Evolutionary conservation across 1,284 basidiomycete species (phyloP).

Genomic region (Afroboletus lepidellus): DNA sequence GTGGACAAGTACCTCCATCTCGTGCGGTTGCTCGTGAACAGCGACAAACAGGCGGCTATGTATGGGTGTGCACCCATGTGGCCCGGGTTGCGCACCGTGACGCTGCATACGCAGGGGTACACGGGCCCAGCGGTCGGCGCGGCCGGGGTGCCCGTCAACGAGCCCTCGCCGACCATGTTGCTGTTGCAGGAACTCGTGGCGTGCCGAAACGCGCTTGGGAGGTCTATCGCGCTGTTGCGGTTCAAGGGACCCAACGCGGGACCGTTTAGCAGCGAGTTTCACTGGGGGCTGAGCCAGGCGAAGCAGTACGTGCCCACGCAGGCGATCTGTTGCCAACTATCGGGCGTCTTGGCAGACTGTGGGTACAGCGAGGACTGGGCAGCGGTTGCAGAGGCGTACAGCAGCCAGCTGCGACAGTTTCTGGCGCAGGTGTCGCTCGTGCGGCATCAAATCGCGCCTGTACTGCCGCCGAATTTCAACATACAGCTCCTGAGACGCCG

Average conservation of each 20-base stretch:
- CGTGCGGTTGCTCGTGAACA: conserved; percentile 33
- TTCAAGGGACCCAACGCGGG: conserved; percentile 36
- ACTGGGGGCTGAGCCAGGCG: conserved; percentile 28
- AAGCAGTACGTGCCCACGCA: conserved; percentile 30
- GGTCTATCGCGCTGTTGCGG: conserved; percentile 23
- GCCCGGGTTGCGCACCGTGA: conserved; percentile 24
- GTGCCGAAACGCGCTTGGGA: conserved; percentile 19
- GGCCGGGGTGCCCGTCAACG: conserved; percentile 28
- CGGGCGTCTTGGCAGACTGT: conserved; percentile 23
- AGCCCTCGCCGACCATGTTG: conserved; percentile 32
- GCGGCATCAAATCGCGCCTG: conserved; percentile 32
- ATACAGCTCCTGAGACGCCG: conserved; percentile 33
- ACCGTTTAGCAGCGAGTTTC: conserved; percentile 29
- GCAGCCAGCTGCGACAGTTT: conserved; percentile 32
- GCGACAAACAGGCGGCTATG: conserved; percentile 34
- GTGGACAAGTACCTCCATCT: conserved; percentile 33
- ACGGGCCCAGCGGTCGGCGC: conserved; percentile 19
- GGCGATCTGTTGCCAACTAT: conserved; percentile 22
- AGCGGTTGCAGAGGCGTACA: conserved; percentile 30
- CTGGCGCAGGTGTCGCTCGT: conserved; percentile 32
- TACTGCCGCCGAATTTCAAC: conserved; percentile 34
- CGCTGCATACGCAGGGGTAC: conserved; percentile 34
- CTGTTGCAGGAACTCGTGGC: conserved; percentile 31
- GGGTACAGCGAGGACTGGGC: conserved; percentile 33
- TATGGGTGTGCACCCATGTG: conserved; percentile 32